A percentile compares a stretch with the other conserved stretches of the same genome.
Conservation (phyloP, 306 rosid species). For the Inga laurina region DNA sequence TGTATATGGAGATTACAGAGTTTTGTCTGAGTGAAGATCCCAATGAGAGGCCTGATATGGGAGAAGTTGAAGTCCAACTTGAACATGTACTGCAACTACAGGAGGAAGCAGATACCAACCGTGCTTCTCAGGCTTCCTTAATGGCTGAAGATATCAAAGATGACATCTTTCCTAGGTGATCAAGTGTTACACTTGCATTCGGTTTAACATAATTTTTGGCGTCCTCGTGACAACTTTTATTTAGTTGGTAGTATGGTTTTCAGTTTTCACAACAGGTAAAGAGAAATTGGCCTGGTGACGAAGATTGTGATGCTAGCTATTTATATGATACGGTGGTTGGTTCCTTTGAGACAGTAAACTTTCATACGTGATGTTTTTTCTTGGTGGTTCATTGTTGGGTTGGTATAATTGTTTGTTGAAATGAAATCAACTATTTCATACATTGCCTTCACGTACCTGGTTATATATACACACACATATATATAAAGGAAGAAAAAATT, state of each 20-base stretch:
- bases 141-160: slow-evolving; percentile 26
- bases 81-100: too few relatives aligned
- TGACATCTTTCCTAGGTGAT: slow-evolving; percentile 39
- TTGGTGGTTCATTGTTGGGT: slow-evolving; percentile 4
- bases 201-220: slow-evolving; percentile 10
- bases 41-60: too few relatives aligned
- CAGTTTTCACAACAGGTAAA: slow-evolving; percentile 11
- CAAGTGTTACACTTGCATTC: slow-evolving; percentile 21
- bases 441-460: not conserved
- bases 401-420: slow-evolving; percentile 10
- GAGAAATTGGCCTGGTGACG: slow-evolving; percentile 11
- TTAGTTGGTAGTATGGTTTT: too few relatives aligned
- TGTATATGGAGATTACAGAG: too few relatives aligned
- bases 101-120: too few relatives aligned
- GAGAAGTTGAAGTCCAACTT: too few relatives aligned
- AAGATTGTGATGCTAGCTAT: slow-evolving; percentile 24
- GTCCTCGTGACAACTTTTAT: too few relatives aligned
- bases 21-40: too few relatives aligned
- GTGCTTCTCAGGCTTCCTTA: too few relatives aligned
- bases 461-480: not conserved
- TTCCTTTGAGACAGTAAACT: slow-evolving; percentile 4
- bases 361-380: slow-evolving; percentile 10
- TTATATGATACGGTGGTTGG: not conserved
- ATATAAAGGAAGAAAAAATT: not conserved
- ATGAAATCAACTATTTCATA: not conserved